These are phyloP conservation scores for Tetradesmus lagerheimii DNA, from an alignment of 139 green algal genomes.

Conservation along the genomic window DNA sequence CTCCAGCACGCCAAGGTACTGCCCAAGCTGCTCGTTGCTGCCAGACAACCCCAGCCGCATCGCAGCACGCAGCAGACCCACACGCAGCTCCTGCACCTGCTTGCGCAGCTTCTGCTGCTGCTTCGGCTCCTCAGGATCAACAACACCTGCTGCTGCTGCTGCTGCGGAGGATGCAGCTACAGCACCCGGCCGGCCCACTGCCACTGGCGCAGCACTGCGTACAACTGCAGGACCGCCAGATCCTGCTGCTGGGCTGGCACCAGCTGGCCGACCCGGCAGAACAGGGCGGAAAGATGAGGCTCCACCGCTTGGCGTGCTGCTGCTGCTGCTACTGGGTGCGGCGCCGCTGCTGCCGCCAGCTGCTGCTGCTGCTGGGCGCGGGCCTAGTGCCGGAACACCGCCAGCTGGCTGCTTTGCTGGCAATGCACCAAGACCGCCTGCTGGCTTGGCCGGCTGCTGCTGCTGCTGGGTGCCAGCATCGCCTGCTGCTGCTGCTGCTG, in stretches of 20 bases:
- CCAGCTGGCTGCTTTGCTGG: slow-evolving; percentile 38
- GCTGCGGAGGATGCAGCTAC: not conserved
- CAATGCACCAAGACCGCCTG: slow-evolving; percentile 6
- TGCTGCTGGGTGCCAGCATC: not conserved
- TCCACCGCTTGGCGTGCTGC: not conserved
- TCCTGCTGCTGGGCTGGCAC: not conserved
- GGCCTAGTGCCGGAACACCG: not conserved
- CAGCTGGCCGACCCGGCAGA: not conserved
- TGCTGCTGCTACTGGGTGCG: not conserved
- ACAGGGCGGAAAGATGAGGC: slow-evolving; percentile 18
- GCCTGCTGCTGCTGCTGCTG: slow-evolving; percentile 24
- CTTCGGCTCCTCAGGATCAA: slow-evolving; percentile 53
- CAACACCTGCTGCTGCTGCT: slow-evolving; percentile 27
- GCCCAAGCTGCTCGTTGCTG: slow-evolving; percentile 23
- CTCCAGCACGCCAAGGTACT: slow-evolving; percentile 44
- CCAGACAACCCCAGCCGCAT: slow-evolving; percentile 55
- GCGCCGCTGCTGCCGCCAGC: not conserved
- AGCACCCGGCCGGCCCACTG: not conserved
- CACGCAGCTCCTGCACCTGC: slow-evolving; percentile 57
- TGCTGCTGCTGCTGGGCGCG: slow-evolving; percentile 42
- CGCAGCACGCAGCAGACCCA: slow-evolving; percentile 58
- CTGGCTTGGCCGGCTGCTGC: slow-evolving; percentile 25
- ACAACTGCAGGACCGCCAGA: not conserved
- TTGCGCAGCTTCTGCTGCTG: slow-evolving; percentile 51
- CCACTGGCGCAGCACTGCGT: not conserved